These are phyloP conservation scores for Botrytis squamosa DNA, from an alignment of 2,329 filamentous ascomycete species.

Conservation along the genomic window DNA sequence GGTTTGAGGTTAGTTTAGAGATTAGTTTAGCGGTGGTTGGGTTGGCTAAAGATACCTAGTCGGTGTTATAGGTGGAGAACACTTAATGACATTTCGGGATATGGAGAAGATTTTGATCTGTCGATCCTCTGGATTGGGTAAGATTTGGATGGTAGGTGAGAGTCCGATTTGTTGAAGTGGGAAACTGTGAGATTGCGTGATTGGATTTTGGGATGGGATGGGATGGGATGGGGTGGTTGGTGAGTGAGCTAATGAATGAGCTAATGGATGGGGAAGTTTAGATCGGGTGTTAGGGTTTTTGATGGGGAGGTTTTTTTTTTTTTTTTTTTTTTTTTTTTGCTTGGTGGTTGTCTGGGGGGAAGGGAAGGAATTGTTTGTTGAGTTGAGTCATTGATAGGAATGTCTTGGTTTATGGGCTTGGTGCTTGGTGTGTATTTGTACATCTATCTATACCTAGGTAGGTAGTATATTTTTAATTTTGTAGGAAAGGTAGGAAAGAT, in stretches of 20 bases:
- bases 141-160: no score
- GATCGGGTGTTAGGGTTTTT: background rate
- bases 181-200: background rate
- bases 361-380: background rate
- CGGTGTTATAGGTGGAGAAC: fast-evolving
- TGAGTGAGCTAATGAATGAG: background rate
- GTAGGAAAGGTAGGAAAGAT: background rate
- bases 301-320: no score
- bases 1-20: background rate
- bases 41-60: background rate
- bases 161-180: no score
- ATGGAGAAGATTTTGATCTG: background rate
- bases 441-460: no score
- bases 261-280: background rate
- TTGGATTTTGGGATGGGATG: background rate
- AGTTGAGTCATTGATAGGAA: background rate
- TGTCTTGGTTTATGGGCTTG: background rate
- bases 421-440: background rate
- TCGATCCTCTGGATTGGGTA: background rate
- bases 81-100: background rate
- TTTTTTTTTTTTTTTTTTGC: no score
- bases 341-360: background rate
- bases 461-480: no score
- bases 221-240: no score
- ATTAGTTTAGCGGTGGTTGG: background rate